These are phyloP conservation scores for Backusella luteola DNA, from an alignment of 192 early-diverging fungal genomes.

Conservation along the genomic window DNA sequence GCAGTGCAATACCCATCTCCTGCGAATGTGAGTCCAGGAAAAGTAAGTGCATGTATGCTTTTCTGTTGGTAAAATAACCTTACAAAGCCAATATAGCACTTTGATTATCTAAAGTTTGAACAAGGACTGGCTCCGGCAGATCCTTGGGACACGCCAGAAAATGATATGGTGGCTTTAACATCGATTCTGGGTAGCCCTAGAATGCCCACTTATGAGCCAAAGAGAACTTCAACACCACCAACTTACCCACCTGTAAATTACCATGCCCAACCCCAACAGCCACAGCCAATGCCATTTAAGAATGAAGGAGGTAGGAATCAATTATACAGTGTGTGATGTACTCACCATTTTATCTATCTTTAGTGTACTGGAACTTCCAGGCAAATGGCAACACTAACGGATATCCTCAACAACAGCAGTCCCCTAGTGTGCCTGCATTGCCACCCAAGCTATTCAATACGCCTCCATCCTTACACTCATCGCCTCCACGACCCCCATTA, in stretches of 20 bases:
- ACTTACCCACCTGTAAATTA: neutral
- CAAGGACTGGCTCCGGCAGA: slow-evolving; percentile 61
- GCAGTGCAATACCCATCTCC: neutral
- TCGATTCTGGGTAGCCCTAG: slow-evolving; percentile 44
- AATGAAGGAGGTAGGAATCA: slow-evolving; percentile 11
- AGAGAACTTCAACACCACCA: neutral
- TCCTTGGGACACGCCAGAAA: slow-evolving; percentile 60
- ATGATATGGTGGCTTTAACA: slow-evolving; percentile 52
- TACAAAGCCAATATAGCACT: neutral
- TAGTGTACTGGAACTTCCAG: slow-evolving; percentile 17
- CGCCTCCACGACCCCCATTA: slow-evolving; percentile 13
- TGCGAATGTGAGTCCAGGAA: neutral
- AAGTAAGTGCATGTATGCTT: neutral
- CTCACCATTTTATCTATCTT: no score
- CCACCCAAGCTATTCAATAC: slow-evolving; percentile 29
- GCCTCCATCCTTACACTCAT: slow-evolving; percentile 12
- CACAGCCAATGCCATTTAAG: slow-evolving; percentile 7
- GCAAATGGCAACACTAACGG: neutral
- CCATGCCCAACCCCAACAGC: slow-evolving; percentile 1
- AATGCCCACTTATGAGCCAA: neutral
- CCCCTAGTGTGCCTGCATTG: slow-evolving; percentile 17
- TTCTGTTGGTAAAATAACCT: neutral
- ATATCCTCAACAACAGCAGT: neutral
- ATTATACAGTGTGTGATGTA: no score
- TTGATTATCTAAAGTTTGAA: slow-evolving; percentile 64